phyloP scores from a whole-genome alignment of 805 yeast genomes.

The Zygoascus ofunaensis region DNA sequence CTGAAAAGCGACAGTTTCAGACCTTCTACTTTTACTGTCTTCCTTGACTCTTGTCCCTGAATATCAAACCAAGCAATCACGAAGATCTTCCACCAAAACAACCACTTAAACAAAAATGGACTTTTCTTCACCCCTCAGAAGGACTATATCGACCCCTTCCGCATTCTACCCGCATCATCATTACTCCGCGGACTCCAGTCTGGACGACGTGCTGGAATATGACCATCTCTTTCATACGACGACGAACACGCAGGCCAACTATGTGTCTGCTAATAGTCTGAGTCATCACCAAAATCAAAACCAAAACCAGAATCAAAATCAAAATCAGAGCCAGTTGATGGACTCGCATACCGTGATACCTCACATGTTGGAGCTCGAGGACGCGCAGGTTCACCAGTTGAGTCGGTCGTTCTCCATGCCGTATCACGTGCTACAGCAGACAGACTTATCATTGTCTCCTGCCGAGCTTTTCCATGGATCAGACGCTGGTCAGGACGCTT shows the following conservation, averaged over 20 bases:
- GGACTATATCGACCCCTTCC: conserved; percentile 15
- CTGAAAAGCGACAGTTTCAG: conserved; percentile 4
- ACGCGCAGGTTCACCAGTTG: conserved; percentile 4
- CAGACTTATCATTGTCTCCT: background rate
- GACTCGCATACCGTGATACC: conserved; percentile 10
- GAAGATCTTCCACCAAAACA: too few species aligned
- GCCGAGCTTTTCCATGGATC: background rate
- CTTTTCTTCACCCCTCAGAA: conserved; percentile 10
- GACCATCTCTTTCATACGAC: background rate
- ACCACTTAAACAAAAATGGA: too few species aligned
- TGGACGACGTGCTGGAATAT: conserved; percentile 1
- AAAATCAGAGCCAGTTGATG: too few species aligned
- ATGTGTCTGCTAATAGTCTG: conserved; percentile 1
- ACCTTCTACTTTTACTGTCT: background rate
- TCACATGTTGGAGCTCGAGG: conserved; percentile 9
- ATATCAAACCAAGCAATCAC: too few species aligned
- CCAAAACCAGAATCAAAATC: too few species aligned
- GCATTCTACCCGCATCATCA: conserved; percentile 1
- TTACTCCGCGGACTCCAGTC: background rate
- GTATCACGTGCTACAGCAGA: background rate
- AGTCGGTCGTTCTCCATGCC: conserved; percentile 11
- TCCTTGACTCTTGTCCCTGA: background rate
- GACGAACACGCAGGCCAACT: background rate
- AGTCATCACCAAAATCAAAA: too few species aligned
- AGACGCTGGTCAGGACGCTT: background rate